These are phyloP conservation scores for Bretschneidera sinensis DNA, from an alignment of 345 rosid species.

Conservation along the genomic window DNA sequence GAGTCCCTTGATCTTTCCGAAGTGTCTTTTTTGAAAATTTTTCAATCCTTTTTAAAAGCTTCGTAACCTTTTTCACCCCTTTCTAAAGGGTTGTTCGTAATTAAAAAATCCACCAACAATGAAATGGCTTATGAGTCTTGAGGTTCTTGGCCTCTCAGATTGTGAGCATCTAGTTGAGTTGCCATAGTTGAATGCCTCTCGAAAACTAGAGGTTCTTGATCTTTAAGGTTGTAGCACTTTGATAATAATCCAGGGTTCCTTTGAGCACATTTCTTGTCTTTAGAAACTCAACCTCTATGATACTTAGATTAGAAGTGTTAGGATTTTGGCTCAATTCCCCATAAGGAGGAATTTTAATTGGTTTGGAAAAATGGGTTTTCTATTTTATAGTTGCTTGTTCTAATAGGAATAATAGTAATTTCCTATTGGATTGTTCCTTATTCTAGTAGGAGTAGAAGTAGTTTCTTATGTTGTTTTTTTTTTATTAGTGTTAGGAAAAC, in stretches of 20 bases:
- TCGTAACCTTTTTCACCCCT: constrained; percentile 14
- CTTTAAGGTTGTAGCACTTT: constrained; percentile 15
- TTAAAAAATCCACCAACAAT: constrained; percentile 14
- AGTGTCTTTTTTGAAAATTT: constrained; percentile 4
- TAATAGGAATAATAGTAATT: too few species aligned
- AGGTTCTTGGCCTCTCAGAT: constrained; percentile 18
- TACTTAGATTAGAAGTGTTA: constrained; percentile 33
- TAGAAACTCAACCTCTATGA: constrained; percentile 22
- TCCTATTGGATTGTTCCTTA: too few species aligned
- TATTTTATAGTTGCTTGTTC: too few species aligned
- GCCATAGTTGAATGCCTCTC: constrained; percentile 16
- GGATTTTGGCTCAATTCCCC: too few species aligned
- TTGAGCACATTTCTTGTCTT: constrained; percentile 19
- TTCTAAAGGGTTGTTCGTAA: constrained; percentile 21
- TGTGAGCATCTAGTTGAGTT: constrained; percentile 2
- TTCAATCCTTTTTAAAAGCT: constrained; percentile 17
- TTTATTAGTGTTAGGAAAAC: too few species aligned
- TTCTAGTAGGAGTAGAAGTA: too few species aligned
- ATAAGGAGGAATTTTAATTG: too few species aligned
- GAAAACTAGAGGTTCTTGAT: constrained; percentile 22
- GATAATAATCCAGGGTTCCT: constrained; percentile 10
- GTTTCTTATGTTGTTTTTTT: too few species aligned
- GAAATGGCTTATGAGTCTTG: constrained; percentile 16
- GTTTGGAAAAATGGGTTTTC: too few species aligned
- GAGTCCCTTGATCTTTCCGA: constrained; percentile 48